These are phyloP conservation scores for Globomyces sp. DNA, from an alignment of 371 early-diverging fungal genomes.

Conservation along the genomic window DNA sequence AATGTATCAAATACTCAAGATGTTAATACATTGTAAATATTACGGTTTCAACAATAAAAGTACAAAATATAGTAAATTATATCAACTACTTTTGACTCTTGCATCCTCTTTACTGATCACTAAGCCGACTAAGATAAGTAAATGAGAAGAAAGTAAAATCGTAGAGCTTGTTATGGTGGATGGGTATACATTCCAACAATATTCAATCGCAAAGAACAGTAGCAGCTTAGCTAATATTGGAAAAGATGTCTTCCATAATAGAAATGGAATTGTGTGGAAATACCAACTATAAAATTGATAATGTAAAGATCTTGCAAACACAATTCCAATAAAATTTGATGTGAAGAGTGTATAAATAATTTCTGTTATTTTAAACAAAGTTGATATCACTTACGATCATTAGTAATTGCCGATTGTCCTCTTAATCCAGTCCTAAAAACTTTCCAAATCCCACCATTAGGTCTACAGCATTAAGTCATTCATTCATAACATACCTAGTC, in stretches of 20 bases:
- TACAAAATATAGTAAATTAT: conserved; percentile 23
- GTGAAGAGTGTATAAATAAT: conserved; percentile 70
- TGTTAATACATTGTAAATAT: neutral
- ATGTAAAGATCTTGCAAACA: conserved; percentile 85
- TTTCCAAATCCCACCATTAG: conserved; percentile 53
- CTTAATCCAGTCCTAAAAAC: conserved; percentile 48
- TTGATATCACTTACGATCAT: conserved; percentile 41
- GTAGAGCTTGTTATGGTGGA: conserved; percentile 58
- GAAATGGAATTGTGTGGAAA: conserved; percentile 75
- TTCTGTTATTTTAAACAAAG: conserved; percentile 42
- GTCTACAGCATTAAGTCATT: conserved; percentile 24
- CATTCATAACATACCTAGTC: conserved; percentile 24
- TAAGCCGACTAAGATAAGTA: conserved; percentile 37
- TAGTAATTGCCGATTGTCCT: conserved; percentile 18
- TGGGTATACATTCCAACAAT: conserved; percentile 78
- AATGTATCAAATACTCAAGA: neutral
- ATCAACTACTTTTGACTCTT: conserved; percentile 14
- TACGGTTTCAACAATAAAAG: neutral
- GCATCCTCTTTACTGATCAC: conserved; percentile 16
- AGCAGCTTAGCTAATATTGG: conserved; percentile 23
- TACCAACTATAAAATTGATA: conserved; percentile 97
- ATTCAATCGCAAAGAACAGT: conserved; percentile 57
- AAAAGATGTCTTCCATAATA: conserved; percentile 56
- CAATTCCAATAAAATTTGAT: conserved; percentile 82
- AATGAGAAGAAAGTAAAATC: conserved; percentile 52